Evolutionary conservation across 768 basidiomycete species (phyloP), one percentile per base, ranked within the genome.

Genomic region (Serendipita vermifera): DNA sequence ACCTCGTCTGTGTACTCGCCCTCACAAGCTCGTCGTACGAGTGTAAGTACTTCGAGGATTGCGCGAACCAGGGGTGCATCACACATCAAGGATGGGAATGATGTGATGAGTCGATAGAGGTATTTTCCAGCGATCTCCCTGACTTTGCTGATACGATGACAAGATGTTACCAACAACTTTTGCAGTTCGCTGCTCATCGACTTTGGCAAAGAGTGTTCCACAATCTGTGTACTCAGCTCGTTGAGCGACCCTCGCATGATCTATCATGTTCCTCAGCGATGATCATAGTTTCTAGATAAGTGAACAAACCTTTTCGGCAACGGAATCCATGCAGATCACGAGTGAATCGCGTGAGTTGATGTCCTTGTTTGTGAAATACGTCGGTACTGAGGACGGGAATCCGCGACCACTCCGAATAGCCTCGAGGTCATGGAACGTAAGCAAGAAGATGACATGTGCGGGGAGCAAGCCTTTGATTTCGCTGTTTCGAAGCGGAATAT

Each of bases 61-160:
- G 87, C 81, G 61, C 85, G 91, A 4, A 98, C 86, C 11, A 98
- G 76, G 7, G 82, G 75, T 3, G 83, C 79, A 63, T 93, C 85
- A 68, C 94, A 98, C 80, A 96, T 86, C 51, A 99, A 72, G 13
- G 92, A 91, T 1, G 96, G 92, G 69, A 97, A 97, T 1, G 86
- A 88, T 5, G 82, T 84, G 60, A 98, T 83, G 36, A 98, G 72
- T 35, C 82, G 78, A 68, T 90, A 80, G 26, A 97, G 75, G 65
- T 87, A 96, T 68, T 80, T 83, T 38, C 82, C 76, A 1, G 93
- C 87, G 29, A 91, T 75, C 32, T 86, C 84, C 32, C 94, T 77
- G 53, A 85, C 86, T 65, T 86, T 87, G 31, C 78, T 73, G 57
- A 88, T 79, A 27, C 89, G 80, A 68, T 93, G 88, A 2, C 88